Evolutionary conservation across 768 basidiomycete genomes (phyloP), one percentile per base, ranked within the genome.

Genomic region (Hirschioporus abietinus): DNA sequence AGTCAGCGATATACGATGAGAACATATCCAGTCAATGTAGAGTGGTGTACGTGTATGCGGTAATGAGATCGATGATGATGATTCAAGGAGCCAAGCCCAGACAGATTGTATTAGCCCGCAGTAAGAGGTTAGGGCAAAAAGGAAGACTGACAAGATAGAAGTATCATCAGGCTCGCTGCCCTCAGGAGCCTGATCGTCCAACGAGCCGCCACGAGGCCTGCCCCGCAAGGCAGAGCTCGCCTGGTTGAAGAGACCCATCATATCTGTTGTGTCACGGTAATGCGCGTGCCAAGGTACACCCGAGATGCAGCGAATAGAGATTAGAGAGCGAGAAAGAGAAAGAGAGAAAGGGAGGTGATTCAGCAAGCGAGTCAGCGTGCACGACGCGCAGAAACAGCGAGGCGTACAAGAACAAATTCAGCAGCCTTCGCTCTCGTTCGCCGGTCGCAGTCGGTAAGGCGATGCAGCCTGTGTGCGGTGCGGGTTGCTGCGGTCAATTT

Each of bases 91-190:
- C 42, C 42, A 52, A 52, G 42, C 42, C 42, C 42, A 52, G 42
- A 20, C 15, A 12, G 12, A 52, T 20, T 52, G 42, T 15, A 52
- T 52, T 52, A 52, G 42, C 12, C 3, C 12, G 12, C 20, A 72
- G 78, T 74, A 65, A 64, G 65, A 66, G 64, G 65, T 69, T 71
- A 66, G 64, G 61, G 52, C 61, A 67, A 65, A 70, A 72, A 70
- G 65, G 67, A 68, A 67, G 64, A 90, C 91, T 74, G 75, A 92
- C 88, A 96, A 79, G 79, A 95, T 91, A 68, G 90, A 92, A 61
- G 92, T 93, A 78, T 96, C 93, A 78, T 96, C 91, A 68, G 91
- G 89, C 72, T 93, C 88, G 57, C 90, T 90, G 75, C 93, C 92
- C 69, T 91, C 90, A 63, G 90, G 91, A 65, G 86, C 80, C 74